Evolutionary conservation across 306 rosid genomes (phyloP), one percentile per base, ranked within the genome.

Genomic region (Luffa aegyptiaca): DNA sequence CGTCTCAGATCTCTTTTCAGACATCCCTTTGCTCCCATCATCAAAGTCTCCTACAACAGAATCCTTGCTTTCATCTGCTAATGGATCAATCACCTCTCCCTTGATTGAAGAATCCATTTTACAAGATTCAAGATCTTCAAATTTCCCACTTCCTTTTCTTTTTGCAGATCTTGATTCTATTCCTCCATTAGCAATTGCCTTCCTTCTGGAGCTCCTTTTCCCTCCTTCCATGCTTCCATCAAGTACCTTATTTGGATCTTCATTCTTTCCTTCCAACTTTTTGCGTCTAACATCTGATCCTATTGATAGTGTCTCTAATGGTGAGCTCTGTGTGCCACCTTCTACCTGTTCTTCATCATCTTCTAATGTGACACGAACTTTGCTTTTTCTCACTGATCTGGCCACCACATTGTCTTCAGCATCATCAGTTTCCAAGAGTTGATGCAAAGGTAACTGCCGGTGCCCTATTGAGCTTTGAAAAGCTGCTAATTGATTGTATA

Each of bases 391-490:
- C 73, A 7, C 69, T 72, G 75, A 33, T 63, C 41, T 51, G 33
- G 10, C 56, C 56, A 31, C 79, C 12, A 59, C 44, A 79, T 33
- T 35, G 3, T 73, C 80, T 75, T 81, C 85, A 44, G 57, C 52
- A 35, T 77, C 80, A 73, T 48, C 44, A 79, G 70, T 41, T 58
- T 84, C 90, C 51, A 13, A 41, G 12, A 88, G 88, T 46, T 64
- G 82, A 83, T 86, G 79, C 85, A 83, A 17, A 26, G 92, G 87
- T 80, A 86, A 80, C 42, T 86, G 92, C 53, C 5, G 55, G 68
- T 86, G 90, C 75, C 92, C 90, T 26, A 53, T 46, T 10, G 79
- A 86, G 64, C 73, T 44, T 79, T 88, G 82, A 61, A 85, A 86
- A 46, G 92, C 90, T 2, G 84, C 83, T 75, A 88, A 79, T 39